These are phyloP conservation scores for Talaromyces sp. DNA, from an alignment of 2,329 filamentous ascomycete genomes.

Conservation along the genomic window DNA sequence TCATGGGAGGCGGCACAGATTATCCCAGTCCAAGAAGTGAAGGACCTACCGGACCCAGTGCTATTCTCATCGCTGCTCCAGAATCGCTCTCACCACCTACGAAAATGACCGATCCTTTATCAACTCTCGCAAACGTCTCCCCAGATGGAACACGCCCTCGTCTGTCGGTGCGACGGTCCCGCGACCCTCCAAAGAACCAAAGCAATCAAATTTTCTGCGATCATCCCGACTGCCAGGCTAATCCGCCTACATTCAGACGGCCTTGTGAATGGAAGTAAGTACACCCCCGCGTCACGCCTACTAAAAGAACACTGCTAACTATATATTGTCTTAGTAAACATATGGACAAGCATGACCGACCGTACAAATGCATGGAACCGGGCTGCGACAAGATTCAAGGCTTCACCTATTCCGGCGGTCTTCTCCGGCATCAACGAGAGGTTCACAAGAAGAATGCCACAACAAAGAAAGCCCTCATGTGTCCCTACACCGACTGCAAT, in stretches of 20 bases:
- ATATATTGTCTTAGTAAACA: constrained; percentile 66
- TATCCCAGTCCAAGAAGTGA: constrained; percentile 45
- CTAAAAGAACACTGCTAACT: neutral
- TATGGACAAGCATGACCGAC: constrained; percentile 96
- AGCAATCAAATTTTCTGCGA: constrained; percentile 77
- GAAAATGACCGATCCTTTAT: constrained; percentile 35
- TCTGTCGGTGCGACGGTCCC: constrained; percentile 41
- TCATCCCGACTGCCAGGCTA: constrained; percentile 64
- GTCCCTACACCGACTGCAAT: constrained; percentile 83
- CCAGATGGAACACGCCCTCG: constrained; percentile 36
- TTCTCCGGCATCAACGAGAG: constrained; percentile 85
- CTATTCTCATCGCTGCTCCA: constrained; percentile 34
- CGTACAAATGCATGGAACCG: constrained; percentile 78
- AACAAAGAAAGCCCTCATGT: constrained; percentile 81
- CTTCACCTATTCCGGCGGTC: constrained; percentile 90
- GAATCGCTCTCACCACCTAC: constrained; percentile 31
- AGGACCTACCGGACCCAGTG: constrained; percentile 35
- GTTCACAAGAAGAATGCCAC: constrained; percentile 89
- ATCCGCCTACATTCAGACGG: constrained; percentile 65
- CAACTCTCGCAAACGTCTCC: constrained; percentile 2
- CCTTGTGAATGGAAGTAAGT: constrained; percentile 95
- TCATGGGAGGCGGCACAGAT: constrained; percentile 42
- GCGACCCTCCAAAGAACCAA: constrained; percentile 59
- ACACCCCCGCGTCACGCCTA: neutral
- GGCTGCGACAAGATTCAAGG: constrained; percentile 88